A percentile compares a stretch with the other conserved stretches of the same genome.
phyloP scores from a whole-genome alignment of 1,284 basidiomycete species.

The Tilletia setariae region DNA sequence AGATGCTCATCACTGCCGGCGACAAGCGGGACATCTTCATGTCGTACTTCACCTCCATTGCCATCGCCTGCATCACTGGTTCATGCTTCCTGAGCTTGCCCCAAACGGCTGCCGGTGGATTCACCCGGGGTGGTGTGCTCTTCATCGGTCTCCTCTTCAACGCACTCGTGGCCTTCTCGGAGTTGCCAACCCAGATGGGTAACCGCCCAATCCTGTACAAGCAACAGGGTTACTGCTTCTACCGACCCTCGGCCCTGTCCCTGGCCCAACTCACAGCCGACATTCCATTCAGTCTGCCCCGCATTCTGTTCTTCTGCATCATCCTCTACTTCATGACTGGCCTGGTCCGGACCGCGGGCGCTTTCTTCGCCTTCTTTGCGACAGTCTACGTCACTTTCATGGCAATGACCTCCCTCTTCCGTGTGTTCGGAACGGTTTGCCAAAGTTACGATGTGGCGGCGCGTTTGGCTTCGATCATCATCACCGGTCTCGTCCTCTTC shows the following conservation, averaged over 20 bases:
- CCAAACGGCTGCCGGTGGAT: constrained; percentile 37
- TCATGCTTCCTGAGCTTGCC: constrained; percentile 65
- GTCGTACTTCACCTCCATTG: constrained; percentile 50
- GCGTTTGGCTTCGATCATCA: constrained; percentile 58
- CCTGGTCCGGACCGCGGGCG: constrained; percentile 55
- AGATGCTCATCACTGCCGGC: constrained; percentile 74
- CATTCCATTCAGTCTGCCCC: constrained; percentile 58
- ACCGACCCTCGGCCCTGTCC: constrained; percentile 71
- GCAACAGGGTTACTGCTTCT: constrained; percentile 72
- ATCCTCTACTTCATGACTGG: constrained; percentile 55
- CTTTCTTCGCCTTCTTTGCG: constrained; percentile 58
- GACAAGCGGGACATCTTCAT: constrained; percentile 73
- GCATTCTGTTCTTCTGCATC: constrained; percentile 59
- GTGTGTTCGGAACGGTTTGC: constrained; percentile 58
- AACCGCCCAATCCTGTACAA: constrained; percentile 39
- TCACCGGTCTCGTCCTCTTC: constrained; percentile 57
- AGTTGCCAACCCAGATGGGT: constrained; percentile 37
- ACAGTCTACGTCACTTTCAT: constrained; percentile 34
- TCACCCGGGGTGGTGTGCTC: constrained; percentile 42
- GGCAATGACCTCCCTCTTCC: constrained; percentile 56
- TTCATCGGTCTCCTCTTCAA: constrained; percentile 67
- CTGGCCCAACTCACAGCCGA: constrained; percentile 62
- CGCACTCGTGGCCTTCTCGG: constrained; percentile 68
- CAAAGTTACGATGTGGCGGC: constrained; percentile 59
- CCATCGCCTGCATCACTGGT: constrained; percentile 73